Base-by-base conservation (phyloP, 805 yeast genomes). In the Saccharomycopsis sp. region DNA sequence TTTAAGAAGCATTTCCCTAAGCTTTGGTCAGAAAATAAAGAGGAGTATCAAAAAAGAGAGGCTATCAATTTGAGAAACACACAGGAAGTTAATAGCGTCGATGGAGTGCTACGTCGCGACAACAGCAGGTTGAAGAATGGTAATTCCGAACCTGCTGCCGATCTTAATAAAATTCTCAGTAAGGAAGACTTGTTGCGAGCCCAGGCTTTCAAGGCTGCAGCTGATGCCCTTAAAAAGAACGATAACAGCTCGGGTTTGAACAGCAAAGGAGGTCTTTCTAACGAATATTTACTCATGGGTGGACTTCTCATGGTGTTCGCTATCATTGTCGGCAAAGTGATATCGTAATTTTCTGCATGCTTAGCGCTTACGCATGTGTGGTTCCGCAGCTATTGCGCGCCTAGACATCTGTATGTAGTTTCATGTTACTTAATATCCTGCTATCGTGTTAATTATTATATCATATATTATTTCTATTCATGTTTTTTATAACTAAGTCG, bases 1-100 rank as follows among this genome's bases (percentile, higher is more conserved):
- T 93, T 93, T 68, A 67, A 64, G 24, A 70, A 72, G 60, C 81
- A 85, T 25, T 93, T 92, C 69, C 87, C 91, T 0, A 96, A 89
- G n/a, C 68, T 83, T 53, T 79, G 78, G 14, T 76, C 71, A 19
- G 70, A 73, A 49, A 69, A 68, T 54, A 25, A 63, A 53, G 52
- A 58, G 20, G 24, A 51, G 44, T 38, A 34, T n/a, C 29, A 8
- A 38, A 47, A 58, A 53, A 44, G 44, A 44, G 22, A 29, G 41
- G 50, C 3, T 3, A 17, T 44, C 22, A 29, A 29, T 12, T 29
- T 29, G 38, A 29, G 12, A 12, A 29, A 7, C 12, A 12, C 38
- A 5, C 3, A 44, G 22, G 49, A 8, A 44, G 19, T 17, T 17
- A 17, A 17, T 7, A 17, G 22, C 22, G 19, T 12, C 12, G 49